These are phyloP conservation scores for Rutstroemia sp. DNA, from an alignment of 2,329 filamentous ascomycete genomes.

Conservation along the genomic window DNA sequence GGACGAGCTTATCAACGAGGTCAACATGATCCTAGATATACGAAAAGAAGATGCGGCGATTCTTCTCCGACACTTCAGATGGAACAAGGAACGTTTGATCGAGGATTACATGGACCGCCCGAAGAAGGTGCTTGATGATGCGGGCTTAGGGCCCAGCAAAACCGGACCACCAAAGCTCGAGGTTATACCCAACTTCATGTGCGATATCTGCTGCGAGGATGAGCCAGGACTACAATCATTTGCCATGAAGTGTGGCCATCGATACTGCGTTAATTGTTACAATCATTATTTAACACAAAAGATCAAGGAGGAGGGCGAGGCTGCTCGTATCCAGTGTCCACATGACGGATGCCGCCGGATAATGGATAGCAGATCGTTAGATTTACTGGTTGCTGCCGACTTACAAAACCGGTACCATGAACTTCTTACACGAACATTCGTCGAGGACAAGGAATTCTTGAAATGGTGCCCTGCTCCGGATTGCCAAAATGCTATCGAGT, in stretches of 20 bases:
- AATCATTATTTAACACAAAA: conserved; percentile 86
- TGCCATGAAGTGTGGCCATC: conserved; percentile 89
- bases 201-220: conserved; percentile 96
- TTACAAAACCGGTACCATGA: conserved; percentile 64
- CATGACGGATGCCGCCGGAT: conserved; percentile 81
- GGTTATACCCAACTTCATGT: conserved; percentile 68
- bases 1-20: conserved; percentile 77
- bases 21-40: conserved; percentile 85
- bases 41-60: conserved; percentile 87
- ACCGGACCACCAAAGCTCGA: conserved; percentile 59
- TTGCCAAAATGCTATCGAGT: conserved; percentile 88
- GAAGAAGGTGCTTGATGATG: conserved; percentile 71
- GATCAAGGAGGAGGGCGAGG: conserved; percentile 91
- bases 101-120: conserved; percentile 94
- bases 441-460: conserved; percentile 90
- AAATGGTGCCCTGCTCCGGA: conserved; percentile 99
- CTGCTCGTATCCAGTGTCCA: conserved; percentile 89
- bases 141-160: conserved; percentile 67
- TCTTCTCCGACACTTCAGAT: conserved; percentile 78
- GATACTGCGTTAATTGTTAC: conserved; percentile 91
- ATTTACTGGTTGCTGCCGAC: conserved; percentile 60
- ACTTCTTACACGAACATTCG: conserved; percentile 86
- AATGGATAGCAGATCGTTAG: conserved; percentile 81
- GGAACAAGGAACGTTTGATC: conserved; percentile 94
- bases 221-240: conserved; percentile 70